Percentiles rank a stretch among this genome's conserved stretches.
phyloP scores from a whole-genome alignment of 148 eudicot genomes.

The Dianthus caryophyllus region DNA sequence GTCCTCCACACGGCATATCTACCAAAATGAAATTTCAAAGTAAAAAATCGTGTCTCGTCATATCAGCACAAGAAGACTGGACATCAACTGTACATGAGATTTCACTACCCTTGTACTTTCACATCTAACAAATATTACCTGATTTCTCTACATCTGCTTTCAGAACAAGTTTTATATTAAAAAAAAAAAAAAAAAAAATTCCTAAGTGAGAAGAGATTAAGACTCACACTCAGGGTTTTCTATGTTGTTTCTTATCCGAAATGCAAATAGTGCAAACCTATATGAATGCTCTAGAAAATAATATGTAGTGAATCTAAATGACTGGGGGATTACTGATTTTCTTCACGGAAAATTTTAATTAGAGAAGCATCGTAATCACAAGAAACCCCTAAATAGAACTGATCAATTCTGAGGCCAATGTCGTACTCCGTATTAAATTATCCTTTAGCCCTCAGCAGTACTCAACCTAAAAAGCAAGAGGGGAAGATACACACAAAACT shows the following conservation, averaged over 20 bases:
- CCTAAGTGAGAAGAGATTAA: too few species aligned
- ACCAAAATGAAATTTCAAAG: slow-evolving; percentile 17
- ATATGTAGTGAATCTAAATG: too few species aligned
- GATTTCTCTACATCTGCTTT: too few species aligned
- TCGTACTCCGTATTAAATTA: too few species aligned
- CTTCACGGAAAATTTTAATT: not conserved
- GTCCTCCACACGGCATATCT: slow-evolving; percentile 92
- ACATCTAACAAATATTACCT: not conserved
- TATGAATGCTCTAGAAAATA: too few species aligned
- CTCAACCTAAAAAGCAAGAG: not conserved
- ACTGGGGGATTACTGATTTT: not conserved
- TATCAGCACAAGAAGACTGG: slow-evolving; percentile 14
- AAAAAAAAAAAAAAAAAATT: too few species aligned
- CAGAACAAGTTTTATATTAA: not conserved
- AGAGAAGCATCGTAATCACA: not conserved
- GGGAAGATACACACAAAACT: not conserved
- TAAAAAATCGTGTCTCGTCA: not conserved
- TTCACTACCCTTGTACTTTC: not conserved
- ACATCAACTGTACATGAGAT: slow-evolving; percentile 3
- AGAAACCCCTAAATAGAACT: not conserved
- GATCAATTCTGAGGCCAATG: not conserved
- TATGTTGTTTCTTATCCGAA: too few species aligned
- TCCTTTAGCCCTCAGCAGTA: not conserved
- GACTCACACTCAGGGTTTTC: too few species aligned
- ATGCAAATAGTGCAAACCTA: too few species aligned